phyloP scores from a whole-genome alignment of 1,284 basidiomycete genomes.

The Chalciporus sp. region DNA sequence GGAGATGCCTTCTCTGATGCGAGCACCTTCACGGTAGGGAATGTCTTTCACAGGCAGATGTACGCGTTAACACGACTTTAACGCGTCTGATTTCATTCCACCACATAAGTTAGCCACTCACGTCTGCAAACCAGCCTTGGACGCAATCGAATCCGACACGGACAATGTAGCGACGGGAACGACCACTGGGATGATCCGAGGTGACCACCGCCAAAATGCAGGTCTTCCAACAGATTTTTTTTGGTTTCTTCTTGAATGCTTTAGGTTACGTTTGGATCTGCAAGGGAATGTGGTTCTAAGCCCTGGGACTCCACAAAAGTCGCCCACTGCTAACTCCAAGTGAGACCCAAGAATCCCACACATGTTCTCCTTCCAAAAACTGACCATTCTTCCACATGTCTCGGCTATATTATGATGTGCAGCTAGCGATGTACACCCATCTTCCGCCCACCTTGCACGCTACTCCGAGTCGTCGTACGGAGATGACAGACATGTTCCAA shows the following conservation, averaged over 20 bases:
- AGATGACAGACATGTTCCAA: neutral
- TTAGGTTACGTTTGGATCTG: slow-evolving; percentile 23
- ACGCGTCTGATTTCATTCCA: no score
- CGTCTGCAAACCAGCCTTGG: slow-evolving; percentile 90
- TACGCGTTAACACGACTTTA: neutral
- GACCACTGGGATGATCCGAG: slow-evolving; percentile 65
- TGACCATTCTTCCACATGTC: no score
- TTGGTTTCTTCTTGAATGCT: slow-evolving; percentile 21
- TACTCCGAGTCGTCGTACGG: neutral
- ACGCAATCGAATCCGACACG: slow-evolving; percentile 99
- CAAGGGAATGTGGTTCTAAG: slow-evolving; percentile 38
- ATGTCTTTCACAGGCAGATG: slow-evolving; percentile 85
- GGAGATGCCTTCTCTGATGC: slow-evolving; percentile 95
- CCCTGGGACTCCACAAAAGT: slow-evolving; percentile 73
- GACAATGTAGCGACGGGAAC: slow-evolving; percentile 88
- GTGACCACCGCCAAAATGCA: slow-evolving; percentile 92
- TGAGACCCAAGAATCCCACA: neutral
- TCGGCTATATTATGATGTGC: no score
- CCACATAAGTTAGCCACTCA: slow-evolving; percentile 36
- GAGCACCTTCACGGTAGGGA: slow-evolving; percentile 86
- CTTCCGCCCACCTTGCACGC: neutral
- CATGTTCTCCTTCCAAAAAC: neutral
- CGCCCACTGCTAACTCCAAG: neutral
- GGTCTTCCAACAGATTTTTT: slow-evolving; percentile 59
- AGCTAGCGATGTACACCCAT: no score